These are phyloP conservation scores for Hanseniaspora opuntiae DNA, from an alignment of 805 yeast species.

Conservation along the genomic window DNA sequence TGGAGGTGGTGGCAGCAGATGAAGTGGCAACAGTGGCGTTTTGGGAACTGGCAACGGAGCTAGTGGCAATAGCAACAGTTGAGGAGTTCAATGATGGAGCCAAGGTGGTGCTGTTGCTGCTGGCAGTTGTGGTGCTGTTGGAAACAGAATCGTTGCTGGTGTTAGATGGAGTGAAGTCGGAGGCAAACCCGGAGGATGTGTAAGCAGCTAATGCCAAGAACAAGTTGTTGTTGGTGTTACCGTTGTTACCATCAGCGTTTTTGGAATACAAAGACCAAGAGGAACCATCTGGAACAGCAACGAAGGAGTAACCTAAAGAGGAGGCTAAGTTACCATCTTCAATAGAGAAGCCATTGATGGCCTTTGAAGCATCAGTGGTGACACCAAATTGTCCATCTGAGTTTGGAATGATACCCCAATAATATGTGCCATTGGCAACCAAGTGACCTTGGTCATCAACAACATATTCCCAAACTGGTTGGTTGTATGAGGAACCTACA, in stretches of 20 bases:
- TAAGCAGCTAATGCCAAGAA: constrained; percentile 17
- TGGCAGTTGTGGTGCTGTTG: constrained; percentile 7
- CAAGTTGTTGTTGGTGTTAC: constrained; percentile 13
- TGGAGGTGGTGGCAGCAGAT: neutral
- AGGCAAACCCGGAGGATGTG: constrained; percentile 15
- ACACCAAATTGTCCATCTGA: constrained; percentile 14
- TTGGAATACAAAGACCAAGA: constrained; percentile 12
- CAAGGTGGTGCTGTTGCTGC: constrained; percentile 16
- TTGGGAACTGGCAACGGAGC: neutral
- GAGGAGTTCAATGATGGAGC: constrained; percentile 13
- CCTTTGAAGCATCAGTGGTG: constrained; percentile 19
- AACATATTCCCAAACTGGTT: constrained; percentile 24
- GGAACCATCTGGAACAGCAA: constrained; percentile 28
- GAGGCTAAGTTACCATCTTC: constrained; percentile 28
- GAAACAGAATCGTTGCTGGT: constrained; percentile 12
- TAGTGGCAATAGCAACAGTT: neutral
- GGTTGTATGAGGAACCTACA: neutral
- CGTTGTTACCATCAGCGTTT: constrained; percentile 2
- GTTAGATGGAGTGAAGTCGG: constrained; percentile 16
- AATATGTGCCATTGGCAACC: constrained; percentile 21
- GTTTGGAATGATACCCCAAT: constrained; percentile 16
- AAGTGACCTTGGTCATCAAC: constrained; percentile 22
- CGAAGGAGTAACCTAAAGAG: constrained; percentile 24
- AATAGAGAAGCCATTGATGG: constrained; percentile 29
- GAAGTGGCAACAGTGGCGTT: neutral